Percentiles rank a stretch among this genome's conserved stretches.
These are phyloP conservation scores for Polytrichum commune DNA, from an alignment of 225 moss, liverwort and hornwort genomes.

Conservation along the genomic window DNA sequence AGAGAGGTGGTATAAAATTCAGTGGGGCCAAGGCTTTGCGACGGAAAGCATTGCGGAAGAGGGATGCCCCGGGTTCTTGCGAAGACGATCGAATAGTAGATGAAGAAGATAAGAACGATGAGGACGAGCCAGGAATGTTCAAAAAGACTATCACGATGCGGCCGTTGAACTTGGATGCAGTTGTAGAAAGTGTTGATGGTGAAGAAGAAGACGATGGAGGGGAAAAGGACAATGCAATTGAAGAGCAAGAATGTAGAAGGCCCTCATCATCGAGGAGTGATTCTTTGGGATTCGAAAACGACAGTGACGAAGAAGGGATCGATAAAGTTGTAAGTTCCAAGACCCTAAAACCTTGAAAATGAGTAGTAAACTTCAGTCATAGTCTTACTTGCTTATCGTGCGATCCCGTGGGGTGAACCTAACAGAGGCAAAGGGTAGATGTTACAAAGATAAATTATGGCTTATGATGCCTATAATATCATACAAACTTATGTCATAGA, in stretches of 20 bases:
- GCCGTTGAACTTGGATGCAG: background rate
- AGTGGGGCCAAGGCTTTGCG: background rate
- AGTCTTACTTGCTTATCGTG: background rate
- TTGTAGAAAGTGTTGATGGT: background rate
- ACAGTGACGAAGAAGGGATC: constrained; percentile 1
- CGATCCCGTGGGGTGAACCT: no score
- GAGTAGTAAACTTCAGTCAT: background rate
- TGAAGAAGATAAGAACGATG: background rate
- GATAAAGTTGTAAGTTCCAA: background rate
- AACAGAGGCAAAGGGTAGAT: no score
- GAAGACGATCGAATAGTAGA: constrained; percentile 1
- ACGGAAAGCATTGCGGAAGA: background rate
- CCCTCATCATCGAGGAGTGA: background rate
- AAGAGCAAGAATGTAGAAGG: background rate
- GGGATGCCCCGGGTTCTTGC: background rate
- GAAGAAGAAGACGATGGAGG: constrained; percentile 1
- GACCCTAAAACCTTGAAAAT: constrained; percentile 1
- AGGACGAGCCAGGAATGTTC: background rate
- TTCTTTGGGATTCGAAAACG: background rate
- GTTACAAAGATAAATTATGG: no score
- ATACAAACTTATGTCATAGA: no score
- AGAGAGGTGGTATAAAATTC: constrained; percentile 1
- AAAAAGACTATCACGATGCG: background rate
- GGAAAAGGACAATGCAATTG: background rate
- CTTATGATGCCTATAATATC: no score